Conservation (phyloP, 257 asterid species). For the Verbena officinalis region DNA sequence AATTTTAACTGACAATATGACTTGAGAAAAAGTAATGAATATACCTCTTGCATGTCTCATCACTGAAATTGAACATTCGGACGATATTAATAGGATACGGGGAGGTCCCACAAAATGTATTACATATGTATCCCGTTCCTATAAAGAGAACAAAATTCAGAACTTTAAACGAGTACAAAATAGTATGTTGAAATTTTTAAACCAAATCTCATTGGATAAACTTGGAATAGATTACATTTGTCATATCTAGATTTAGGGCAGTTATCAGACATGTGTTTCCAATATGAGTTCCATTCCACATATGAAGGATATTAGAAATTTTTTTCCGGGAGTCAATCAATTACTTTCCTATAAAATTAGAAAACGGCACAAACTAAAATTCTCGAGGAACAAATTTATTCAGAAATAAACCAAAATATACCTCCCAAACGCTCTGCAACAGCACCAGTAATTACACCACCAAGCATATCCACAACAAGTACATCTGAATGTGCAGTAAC, state of each 20-base stretch:
- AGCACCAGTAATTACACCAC: slow-evolving; percentile 83
- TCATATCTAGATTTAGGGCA: neutral
- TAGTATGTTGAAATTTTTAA: slow-evolving; percentile 6
- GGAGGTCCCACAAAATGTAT: slow-evolving; percentile 57
- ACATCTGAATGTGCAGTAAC: slow-evolving; percentile 79
- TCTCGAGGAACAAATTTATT: slow-evolving; percentile 20
- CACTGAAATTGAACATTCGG: slow-evolving; percentile 85
- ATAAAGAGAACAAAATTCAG: slow-evolving; percentile 22
- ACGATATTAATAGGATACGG: slow-evolving; percentile 70
- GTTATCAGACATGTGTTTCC: neutral
- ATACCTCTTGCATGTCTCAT: slow-evolving; percentile 79
- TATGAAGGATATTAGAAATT: neutral
- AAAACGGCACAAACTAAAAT: neutral
- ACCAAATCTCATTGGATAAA: neutral
- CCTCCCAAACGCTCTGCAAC: slow-evolving; percentile 99
- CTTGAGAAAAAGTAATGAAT: slow-evolving; percentile 24
- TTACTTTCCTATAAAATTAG: neutral
- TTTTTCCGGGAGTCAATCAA: neutral
- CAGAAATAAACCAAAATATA: slow-evolving; percentile 32
- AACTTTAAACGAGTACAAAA: slow-evolving; percentile 5
- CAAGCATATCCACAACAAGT: slow-evolving; percentile 85
- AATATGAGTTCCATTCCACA: neutral
- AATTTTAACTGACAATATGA: too few relatives aligned
- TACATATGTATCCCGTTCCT: slow-evolving; percentile 94
- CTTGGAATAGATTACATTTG: neutral